Evolutionary conservation across 345 rosid genomes (phyloP), one percentile per base, ranked within the genome.

Genomic region (Crucihimalaya himalaica): DNA sequence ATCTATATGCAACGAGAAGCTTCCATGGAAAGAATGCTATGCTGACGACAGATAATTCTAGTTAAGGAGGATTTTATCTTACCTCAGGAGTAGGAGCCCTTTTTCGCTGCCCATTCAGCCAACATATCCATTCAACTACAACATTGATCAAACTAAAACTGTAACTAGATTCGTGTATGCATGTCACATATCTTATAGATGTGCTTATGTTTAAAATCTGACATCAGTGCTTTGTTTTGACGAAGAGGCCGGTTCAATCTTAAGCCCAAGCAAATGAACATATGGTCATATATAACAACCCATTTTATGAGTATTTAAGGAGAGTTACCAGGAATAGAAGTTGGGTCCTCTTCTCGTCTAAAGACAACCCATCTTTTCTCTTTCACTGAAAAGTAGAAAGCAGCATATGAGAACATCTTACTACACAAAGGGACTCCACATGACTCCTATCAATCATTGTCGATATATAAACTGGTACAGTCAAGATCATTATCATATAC

Each of bases 111-210:
- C 98, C 98, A 51, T 90, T 92, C 79, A 92, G 83, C 99, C 98
- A 95, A 82, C 97, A 88, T 74, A 95, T 95, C 99, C 98, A 95
- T 83, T 95, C 99, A 84, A 87, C 99, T 91, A 71, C 86, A 87
- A 62, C 11, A 74, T 47, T 65, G 25, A 29, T 58, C 18, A 56
- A 57, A 39, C 39, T 47, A 55, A 62, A 52, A 16, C 16, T 8
- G 71, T 52, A 46, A 76, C 15, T 9, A 46, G 20, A 54, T 53
- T 56, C 13, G 4, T 4, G 0, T 4, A 34, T 32, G 45, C 6
- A 27, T 9, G 40, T 54, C 62, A 42, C 35, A 64, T 45, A 73
- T 31, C 31, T n/a, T 23, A 8, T 12, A 20, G 19, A 73, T 54
- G 1, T 29, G 18, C 47, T n/a, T 27, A 12, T 66, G 52, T 47